These are phyloP conservation scores for Blastocystis sp. DNA, from an alignment of 352 stramenopile species.

Conservation along the genomic window DNA sequence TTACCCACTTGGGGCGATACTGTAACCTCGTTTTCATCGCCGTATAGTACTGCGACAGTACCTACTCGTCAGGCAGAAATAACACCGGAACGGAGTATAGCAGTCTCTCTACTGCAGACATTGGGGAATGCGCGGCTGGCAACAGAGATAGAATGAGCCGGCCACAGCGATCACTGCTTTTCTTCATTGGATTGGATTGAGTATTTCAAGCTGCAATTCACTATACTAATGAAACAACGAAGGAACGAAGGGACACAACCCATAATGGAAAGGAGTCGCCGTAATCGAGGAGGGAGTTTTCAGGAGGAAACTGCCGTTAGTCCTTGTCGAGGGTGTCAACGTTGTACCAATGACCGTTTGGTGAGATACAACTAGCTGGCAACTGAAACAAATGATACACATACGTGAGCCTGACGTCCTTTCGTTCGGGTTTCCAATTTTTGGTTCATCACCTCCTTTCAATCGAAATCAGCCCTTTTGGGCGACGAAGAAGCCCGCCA, in stretches of 20 bases:
- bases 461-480: not conserved
- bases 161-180: no score
- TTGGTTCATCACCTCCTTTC: conserved; percentile 24
- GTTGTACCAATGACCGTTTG: conserved; percentile 65
- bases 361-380: conserved; percentile 67
- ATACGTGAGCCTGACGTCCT: conserved; percentile 1
- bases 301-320: not conserved
- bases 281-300: conserved; percentile 24
- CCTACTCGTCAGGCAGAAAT: not conserved
- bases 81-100: no score
- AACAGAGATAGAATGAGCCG: no score
- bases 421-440: conserved; percentile 37
- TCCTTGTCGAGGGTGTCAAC: conserved; percentile 63
- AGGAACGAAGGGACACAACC: not conserved
- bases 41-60: conserved; percentile 32
- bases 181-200: no score
- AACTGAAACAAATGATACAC: conserved; percentile 50
- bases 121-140: no score
- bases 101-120: no score
- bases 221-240: no score
- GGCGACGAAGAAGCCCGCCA: conserved; percentile 58
- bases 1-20: not conserved
- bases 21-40: conserved; percentile 26
- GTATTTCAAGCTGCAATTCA: no score
- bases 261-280: conserved; percentile 24